Percentiles rank a stretch among this genome's conserved stretches.
phyloP scores from a whole-genome alignment of 2,329 filamentous ascomycete species.

The Lasiodiplodia theobromae region DNA sequence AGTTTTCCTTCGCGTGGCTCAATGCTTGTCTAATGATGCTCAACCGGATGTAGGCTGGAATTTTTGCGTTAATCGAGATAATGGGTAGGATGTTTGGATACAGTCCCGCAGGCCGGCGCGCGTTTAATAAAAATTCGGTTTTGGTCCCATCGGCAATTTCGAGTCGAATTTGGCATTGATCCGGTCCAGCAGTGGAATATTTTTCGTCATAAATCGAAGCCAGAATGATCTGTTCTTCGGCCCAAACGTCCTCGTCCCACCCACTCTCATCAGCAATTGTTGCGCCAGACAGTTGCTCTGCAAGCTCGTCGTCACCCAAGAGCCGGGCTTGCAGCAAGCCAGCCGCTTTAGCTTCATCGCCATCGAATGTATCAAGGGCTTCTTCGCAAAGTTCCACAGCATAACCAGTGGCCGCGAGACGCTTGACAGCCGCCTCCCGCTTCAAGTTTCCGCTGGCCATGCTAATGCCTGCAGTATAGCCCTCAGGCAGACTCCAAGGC shows the following conservation, averaged over 20 bases:
- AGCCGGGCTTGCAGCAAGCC: constrained; percentile 79
- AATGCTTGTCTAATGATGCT: constrained; percentile 83
- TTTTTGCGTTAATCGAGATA: constrained; percentile 69
- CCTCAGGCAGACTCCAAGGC: constrained; percentile 87
- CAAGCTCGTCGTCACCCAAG: constrained; percentile 48
- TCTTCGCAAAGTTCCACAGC: constrained; percentile 82
- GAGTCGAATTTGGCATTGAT: constrained; percentile 75
- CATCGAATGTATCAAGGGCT: constrained; percentile 71
- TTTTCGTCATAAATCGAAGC: constrained; percentile 83
- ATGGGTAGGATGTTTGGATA: constrained; percentile 77
- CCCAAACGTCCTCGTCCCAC: constrained; percentile 68
- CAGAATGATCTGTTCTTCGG: constrained; percentile 82
- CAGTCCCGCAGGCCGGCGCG: constrained; percentile 70
- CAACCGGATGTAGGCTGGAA: constrained; percentile 92
- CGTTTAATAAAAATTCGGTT: constrained; percentile 64
- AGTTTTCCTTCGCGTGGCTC: constrained; percentile 71
- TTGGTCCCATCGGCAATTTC: constrained; percentile 54
- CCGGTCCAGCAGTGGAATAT: constrained; percentile 60
- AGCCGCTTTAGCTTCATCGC: constrained; percentile 79
- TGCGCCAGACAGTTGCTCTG: constrained; percentile 35
- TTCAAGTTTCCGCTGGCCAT: constrained; percentile 83
- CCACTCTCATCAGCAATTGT: constrained; percentile 55
- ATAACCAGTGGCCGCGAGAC: constrained; percentile 84
- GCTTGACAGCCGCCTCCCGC: constrained; percentile 81
- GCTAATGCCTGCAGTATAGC: constrained; percentile 87